Conservation (phyloP, 2,329 filamentous ascomycete species). For the Sporothrix pallida region DNA sequence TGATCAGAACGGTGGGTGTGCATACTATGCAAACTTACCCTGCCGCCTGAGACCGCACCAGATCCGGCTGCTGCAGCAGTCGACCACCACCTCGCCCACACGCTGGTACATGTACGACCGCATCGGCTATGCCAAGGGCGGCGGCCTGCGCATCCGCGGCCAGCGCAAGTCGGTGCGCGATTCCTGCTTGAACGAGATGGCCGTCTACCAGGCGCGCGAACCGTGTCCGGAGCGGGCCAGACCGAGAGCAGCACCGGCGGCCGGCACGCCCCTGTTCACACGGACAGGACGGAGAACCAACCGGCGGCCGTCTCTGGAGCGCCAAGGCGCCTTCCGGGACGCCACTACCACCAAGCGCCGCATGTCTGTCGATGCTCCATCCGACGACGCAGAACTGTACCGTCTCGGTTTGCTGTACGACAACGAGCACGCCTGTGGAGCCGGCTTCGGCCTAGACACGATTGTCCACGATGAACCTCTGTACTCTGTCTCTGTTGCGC, state of each 20-base stretch:
- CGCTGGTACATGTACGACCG: too few species aligned
- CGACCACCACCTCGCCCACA: background rate
- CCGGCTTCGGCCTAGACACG: constrained; percentile 49
- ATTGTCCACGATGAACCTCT: constrained; percentile 49
- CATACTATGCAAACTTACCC: background rate
- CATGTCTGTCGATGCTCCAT: background rate
- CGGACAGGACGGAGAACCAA: background rate
- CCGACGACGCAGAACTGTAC: constrained; percentile 51
- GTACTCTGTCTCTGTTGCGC: constrained; percentile 44
- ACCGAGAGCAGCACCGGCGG: background rate
- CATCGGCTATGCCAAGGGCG: too few species aligned
- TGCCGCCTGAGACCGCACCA: constrained; percentile 14
- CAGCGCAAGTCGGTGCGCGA: constrained; percentile 20
- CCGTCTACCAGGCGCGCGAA: background rate
- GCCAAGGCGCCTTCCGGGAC: constrained; percentile 56
- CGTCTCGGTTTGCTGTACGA: constrained; percentile 54
- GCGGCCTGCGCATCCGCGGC: background rate
- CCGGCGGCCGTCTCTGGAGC: constrained; percentile 51
- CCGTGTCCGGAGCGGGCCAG: background rate
- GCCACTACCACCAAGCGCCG: constrained; percentile 46
- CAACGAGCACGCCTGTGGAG: constrained; percentile 46
- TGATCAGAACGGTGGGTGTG: background rate
- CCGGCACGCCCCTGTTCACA: background rate
- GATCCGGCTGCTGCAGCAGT: constrained; percentile 12
- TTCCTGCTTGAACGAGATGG: constrained; percentile 9